These are phyloP conservation scores for Ophiostoma angusticollis DNA, from an alignment of 2,329 filamentous ascomycete genomes.

Conservation along the genomic window DNA sequence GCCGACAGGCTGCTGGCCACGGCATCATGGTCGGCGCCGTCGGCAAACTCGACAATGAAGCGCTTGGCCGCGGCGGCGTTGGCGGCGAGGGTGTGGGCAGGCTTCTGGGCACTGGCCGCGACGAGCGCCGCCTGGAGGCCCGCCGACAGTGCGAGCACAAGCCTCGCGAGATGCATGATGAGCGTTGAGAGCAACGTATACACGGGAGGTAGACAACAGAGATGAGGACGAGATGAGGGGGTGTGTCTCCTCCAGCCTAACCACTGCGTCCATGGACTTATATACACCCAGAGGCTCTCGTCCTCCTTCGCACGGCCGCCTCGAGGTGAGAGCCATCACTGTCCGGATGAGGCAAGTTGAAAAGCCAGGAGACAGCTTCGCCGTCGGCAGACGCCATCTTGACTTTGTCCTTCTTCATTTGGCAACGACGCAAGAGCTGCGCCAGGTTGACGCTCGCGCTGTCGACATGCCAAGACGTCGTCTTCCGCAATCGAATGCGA, in stretches of 20 bases:
- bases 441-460: background rate
- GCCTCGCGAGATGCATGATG: conserved; percentile 1
- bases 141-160: conserved; percentile 1
- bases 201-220: background rate
- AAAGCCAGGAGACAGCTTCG: background rate
- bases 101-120: background rate
- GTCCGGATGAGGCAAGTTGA: too few species aligned
- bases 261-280: background rate
- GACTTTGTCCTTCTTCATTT: background rate
- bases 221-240: background rate
- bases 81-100: background rate
- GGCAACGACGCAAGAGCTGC: background rate
- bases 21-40: conserved; percentile 1
- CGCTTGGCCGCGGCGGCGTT: conserved; percentile 1
- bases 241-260: background rate
- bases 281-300: too few species aligned
- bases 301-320: too few species aligned
- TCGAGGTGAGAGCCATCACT: too few species aligned
- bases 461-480: conserved; percentile 2
- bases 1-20: background rate
- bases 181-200: background rate
- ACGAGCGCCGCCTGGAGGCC: background rate
- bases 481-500: background rate
- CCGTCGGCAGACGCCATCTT: background rate
- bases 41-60: conserved; percentile 7